Percentiles rank a stretch among this genome's conserved stretches.
These are phyloP conservation scores for Garcia nutans DNA, from an alignment of 345 rosid species.

Conservation along the genomic window DNA sequence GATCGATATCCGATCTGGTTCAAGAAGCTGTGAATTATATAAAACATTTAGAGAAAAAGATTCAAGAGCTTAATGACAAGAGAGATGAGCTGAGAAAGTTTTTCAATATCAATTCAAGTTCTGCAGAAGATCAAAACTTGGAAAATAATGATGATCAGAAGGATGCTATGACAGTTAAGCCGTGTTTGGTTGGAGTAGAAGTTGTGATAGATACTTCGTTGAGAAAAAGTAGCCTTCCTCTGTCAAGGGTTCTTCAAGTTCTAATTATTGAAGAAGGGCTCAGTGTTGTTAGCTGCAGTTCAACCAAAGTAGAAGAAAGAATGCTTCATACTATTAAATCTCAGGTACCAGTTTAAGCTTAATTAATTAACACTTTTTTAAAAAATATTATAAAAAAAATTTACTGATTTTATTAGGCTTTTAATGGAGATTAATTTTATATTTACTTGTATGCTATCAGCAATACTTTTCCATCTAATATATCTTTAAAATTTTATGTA, in stretches of 20 bases:
- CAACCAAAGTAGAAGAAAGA: slow-evolving; percentile 35
- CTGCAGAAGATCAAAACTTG: slow-evolving; percentile 7
- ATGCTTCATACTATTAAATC: slow-evolving; percentile 32
- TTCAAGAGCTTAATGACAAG: slow-evolving; percentile 18
- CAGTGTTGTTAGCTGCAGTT: slow-evolving; percentile 30
- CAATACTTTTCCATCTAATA: too few species aligned
- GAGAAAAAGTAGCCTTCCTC: slow-evolving; percentile 27
- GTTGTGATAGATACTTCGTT: slow-evolving; percentile 26
- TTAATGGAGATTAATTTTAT: not conserved
- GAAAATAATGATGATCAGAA: slow-evolving; percentile 3
- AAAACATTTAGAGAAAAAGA: slow-evolving; percentile 31
- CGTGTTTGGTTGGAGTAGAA: slow-evolving; percentile 39
- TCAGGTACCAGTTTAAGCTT: slow-evolving; percentile 28
- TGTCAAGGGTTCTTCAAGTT: slow-evolving; percentile 34
- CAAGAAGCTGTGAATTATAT: slow-evolving; percentile 44
- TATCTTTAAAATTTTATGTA: too few species aligned
- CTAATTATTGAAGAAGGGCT: slow-evolving; percentile 31
- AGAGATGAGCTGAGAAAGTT: slow-evolving; percentile 32
- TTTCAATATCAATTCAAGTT: not conserved
- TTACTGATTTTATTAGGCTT: not conserved
- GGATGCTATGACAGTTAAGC: slow-evolving; percentile 26
- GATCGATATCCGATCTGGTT: slow-evolving; percentile 50
- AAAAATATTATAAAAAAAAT: too few species aligned
- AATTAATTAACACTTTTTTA: too few species aligned
- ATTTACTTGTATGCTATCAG: not conserved